Conservation (phyloP, 2,329 filamentous ascomycete genomes). For the Aureobasidium sp. region DNA sequence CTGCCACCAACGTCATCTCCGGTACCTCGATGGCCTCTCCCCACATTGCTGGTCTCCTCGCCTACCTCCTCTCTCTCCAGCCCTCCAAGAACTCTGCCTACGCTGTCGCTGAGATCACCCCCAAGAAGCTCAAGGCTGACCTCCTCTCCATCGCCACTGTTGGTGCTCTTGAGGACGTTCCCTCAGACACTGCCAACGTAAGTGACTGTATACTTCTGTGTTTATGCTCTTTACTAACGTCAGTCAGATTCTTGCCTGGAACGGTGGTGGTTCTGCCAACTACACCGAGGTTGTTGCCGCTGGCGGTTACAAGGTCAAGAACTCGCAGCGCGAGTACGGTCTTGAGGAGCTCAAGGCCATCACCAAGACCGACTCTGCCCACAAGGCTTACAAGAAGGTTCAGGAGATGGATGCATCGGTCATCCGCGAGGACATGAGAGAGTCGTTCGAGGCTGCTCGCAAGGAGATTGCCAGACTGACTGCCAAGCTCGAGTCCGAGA, state of each 20-base stretch:
- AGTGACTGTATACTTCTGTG: constrained; percentile 24
- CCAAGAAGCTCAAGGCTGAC: constrained; percentile 86
- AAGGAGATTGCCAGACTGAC: constrained; percentile 33
- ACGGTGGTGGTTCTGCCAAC: constrained; percentile 92
- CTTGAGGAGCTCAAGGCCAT: constrained; percentile 37
- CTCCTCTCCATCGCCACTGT: constrained; percentile 76
- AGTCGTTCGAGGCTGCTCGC: constrained; percentile 27
- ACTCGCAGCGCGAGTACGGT: constrained; percentile 31
- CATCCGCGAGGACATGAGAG: constrained; percentile 19
- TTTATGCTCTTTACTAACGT: constrained; percentile 20
- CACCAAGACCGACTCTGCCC: constrained; percentile 7
- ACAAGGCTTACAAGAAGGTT: constrained; percentile 8
- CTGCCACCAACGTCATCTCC: constrained; percentile 97
- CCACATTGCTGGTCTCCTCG: constrained; percentile 90
- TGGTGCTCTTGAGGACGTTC: constrained; percentile 71
- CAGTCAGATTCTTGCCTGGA: constrained; percentile 78
- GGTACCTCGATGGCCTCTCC: constrained; percentile 99
- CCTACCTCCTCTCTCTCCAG: constrained; percentile 96
- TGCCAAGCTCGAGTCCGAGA: constrained; percentile 38
- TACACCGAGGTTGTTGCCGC: constrained; percentile 71
- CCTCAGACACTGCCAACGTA: constrained; percentile 75
- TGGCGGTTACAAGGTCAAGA: constrained; percentile 59
- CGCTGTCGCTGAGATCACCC: constrained; percentile 79
- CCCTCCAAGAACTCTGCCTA: constrained; percentile 84
- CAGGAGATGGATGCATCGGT: constrained; percentile 6